Evolutionary conservation across 805 yeast genomes (phyloP).

Genomic region (Citeromyces nyonsensis): DNA sequence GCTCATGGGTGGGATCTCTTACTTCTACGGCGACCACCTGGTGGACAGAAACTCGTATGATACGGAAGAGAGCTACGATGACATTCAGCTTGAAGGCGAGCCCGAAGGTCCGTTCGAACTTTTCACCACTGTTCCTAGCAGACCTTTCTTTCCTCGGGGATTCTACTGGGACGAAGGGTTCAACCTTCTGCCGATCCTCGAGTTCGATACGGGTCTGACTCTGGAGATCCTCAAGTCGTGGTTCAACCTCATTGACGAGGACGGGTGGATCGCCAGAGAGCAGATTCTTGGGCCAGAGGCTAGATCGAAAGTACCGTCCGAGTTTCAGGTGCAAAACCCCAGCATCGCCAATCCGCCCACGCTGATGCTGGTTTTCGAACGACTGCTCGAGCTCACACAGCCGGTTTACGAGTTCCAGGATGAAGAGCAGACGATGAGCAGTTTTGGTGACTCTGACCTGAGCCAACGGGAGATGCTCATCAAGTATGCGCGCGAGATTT

Average conservation of each 20-base stretch:
- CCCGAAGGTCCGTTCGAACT: conserved; percentile 67
- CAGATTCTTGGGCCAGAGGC: conserved; percentile 88
- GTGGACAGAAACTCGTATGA: conserved; percentile 61
- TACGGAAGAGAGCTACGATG: conserved; percentile 57
- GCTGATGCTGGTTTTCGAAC: conserved; percentile 55
- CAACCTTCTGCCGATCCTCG: conserved; percentile 68
- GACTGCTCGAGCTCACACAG: conserved; percentile 29
- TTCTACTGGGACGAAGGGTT: conserved; percentile 99
- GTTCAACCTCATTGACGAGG: conserved; percentile 73
- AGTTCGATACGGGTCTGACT: conserved; percentile 72
- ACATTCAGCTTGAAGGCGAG: conserved; percentile 28
- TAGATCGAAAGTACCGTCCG: conserved; percentile 71
- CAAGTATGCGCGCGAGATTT: conserved; percentile 45
- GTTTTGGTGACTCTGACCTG: conserved; percentile 14
- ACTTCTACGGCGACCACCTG: conserved; percentile 68
- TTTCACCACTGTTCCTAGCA: conserved; percentile 77
- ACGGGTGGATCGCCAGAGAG: conserved; percentile 96
- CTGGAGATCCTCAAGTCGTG: conserved; percentile 75
- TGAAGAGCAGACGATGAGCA: conserved; percentile 5
- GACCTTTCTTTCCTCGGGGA: conserved; percentile 93
- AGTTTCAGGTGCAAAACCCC: conserved; percentile 77
- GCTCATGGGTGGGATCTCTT: conserved; percentile 79
- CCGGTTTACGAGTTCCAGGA: conserved; percentile 14
- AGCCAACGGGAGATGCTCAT: conserved; percentile 42
- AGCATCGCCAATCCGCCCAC: conserved; percentile 94